phyloP scores from a whole-genome alignment of 495 filamentous ascomycete species.

The Amphirosellinia nigrospora region DNA sequence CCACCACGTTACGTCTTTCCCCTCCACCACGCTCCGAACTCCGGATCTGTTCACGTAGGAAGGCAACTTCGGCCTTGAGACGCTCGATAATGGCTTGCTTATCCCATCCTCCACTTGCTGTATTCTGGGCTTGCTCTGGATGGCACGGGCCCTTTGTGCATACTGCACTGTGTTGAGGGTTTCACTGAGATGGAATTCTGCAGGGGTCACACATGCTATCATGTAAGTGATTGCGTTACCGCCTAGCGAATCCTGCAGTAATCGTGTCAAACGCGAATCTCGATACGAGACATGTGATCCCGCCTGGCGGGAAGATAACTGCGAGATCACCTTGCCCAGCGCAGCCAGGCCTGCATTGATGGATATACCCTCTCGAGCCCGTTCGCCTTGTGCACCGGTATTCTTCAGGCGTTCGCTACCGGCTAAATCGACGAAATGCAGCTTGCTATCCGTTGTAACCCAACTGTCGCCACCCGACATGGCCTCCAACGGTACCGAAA shows the following conservation, averaged over 20 bases:
- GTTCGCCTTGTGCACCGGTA: conserved; percentile 92
- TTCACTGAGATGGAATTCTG: conserved; percentile 96
- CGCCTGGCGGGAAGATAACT: conserved; percentile 86
- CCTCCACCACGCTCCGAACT: conserved; percentile 64
- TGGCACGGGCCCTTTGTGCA: conserved; percentile 92
- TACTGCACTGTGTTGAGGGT: conserved; percentile 98
- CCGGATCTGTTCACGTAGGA: conserved; percentile 92
- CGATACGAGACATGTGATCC: conserved; percentile 97
- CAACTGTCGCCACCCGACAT: conserved; percentile 68
- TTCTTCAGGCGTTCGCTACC: conserved; percentile 98
- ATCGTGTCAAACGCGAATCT: conserved; percentile 92
- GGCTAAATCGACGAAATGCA: conserved; percentile 98
- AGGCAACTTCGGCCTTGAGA: conserved; percentile 90
- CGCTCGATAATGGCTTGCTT: conserved; percentile 95
- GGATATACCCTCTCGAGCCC: conserved; percentile 95
- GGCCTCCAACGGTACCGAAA: conserved; percentile 86
- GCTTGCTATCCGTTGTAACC: conserved; percentile 94
- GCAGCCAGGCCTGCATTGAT: conserved; percentile 97
- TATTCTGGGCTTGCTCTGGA: conserved; percentile 96
- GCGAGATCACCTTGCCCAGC: conserved; percentile 97
- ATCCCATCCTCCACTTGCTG: conserved; percentile 95
- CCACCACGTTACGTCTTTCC: conserved; percentile 61
- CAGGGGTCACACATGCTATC: conserved; percentile 97
- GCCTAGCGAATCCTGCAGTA: conserved; percentile 97
- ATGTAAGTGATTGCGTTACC: conserved; percentile 99